phyloP scores from a whole-genome alignment of 805 yeast genomes.

The Starmerella riodocensis region DNA sequence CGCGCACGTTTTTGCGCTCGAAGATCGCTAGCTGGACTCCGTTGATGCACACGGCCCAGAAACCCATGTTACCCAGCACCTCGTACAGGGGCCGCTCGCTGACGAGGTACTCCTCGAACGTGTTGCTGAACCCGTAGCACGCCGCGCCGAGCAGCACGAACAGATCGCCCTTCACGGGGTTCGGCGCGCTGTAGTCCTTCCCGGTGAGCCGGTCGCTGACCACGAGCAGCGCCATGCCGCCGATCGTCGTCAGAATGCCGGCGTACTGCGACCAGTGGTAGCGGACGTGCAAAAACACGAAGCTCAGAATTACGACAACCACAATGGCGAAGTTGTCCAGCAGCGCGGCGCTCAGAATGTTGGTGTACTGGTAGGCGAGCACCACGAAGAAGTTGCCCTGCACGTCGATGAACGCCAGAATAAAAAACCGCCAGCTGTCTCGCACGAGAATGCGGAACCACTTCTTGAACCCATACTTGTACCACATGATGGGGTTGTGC shows the following conservation, averaged over 20 bases:
- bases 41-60: constrained; percentile 32
- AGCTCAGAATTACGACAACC: constrained; percentile 33
- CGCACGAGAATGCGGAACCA: constrained; percentile 24
- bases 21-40: constrained; percentile 36
- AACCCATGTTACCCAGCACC: constrained; percentile 34
- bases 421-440: constrained; percentile 34
- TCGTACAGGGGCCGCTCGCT: constrained; percentile 35
- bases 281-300: constrained; percentile 32
- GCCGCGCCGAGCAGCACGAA: constrained; percentile 35
- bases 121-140: constrained; percentile 35
- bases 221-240: constrained; percentile 33
- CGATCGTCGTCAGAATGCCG: constrained; percentile 32
- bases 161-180: constrained; percentile 34
- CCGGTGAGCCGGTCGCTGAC: constrained; percentile 32
- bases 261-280: constrained; percentile 35
- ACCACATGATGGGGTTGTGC: constrained; percentile 31
- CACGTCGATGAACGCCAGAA: constrained; percentile 34
- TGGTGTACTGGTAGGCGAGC: constrained; percentile 34
- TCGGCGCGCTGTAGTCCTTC: constrained; percentile 30
- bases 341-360: constrained; percentile 32
- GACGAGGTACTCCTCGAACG: constrained; percentile 33
- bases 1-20: constrained; percentile 28
- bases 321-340: constrained; percentile 36
- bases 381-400: constrained; percentile 37
- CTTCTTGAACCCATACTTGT: constrained; percentile 29